These are phyloP conservation scores for Monosporozyma aerobia DNA, from an alignment of 805 yeast genomes.

Conservation along the genomic window DNA sequence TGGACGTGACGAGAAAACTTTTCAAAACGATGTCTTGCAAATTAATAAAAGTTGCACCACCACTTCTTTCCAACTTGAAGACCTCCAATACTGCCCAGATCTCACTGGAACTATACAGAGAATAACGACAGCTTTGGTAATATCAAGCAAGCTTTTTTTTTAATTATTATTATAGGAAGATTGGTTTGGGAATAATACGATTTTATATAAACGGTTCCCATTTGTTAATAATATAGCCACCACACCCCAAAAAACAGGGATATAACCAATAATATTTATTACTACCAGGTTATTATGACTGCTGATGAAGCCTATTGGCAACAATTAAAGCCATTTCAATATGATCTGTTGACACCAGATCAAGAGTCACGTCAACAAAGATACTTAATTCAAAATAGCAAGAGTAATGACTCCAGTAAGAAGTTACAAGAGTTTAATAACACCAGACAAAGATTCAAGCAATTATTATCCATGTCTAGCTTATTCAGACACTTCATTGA, in stretches of 20 bases:
- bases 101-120: neutral
- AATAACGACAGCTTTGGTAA: neutral
- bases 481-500: constrained; percentile 62
- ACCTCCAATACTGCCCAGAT: neutral
- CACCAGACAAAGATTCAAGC: constrained; percentile 60
- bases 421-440: constrained; percentile 30
- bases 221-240: neutral
- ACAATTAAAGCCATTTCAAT: constrained; percentile 10
- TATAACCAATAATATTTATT: neutral
- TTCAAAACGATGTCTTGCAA: neutral
- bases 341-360: constrained; percentile 2
- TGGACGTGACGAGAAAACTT: constrained; percentile 2
- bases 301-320: constrained; percentile 11
- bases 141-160: neutral
- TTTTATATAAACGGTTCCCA: neutral
- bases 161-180: neutral
- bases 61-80: neutral
- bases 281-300: constrained; percentile 5
- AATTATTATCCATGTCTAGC: constrained; percentile 54
- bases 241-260: neutral
- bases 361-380: constrained; percentile 5
- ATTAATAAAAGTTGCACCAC: neutral
- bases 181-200: neutral
- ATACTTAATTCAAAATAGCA: constrained; percentile 4
- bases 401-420: neutral